Conservation (phyloP, 371 early-diverging fungal species). For the Syncephalis fuscata region DNA sequence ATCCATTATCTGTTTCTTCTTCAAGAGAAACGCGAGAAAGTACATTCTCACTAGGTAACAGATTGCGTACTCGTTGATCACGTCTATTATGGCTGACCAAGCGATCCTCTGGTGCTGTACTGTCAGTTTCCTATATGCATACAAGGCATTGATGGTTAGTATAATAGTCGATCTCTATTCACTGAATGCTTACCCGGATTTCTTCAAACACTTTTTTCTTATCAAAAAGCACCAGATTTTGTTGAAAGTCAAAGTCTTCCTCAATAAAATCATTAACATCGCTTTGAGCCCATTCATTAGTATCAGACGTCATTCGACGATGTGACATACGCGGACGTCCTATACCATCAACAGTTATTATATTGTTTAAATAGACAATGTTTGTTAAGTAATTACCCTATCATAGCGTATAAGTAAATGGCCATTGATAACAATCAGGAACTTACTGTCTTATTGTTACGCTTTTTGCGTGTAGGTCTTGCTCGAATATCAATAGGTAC, state of each 20-base stretch:
- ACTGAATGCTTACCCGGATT: constrained; percentile 36
- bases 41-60: constrained; percentile 36
- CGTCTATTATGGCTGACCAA: constrained; percentile 32
- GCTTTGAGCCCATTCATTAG: constrained; percentile 7
- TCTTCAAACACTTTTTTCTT: constrained; percentile 67
- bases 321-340: background rate
- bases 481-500: too few relatives aligned
- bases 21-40: constrained; percentile 15
- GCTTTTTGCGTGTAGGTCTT: too few relatives aligned
- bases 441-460: background rate
- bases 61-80: constrained; percentile 9
- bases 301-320: background rate
- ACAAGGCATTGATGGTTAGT: background rate
- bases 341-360: background rate
- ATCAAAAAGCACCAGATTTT: constrained; percentile 56
- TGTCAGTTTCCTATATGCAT: constrained; percentile 32
- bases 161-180: background rate
- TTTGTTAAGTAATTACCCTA: background rate
- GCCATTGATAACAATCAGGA: too few relatives aligned
- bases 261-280: constrained; percentile 9
- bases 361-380: background rate
- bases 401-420: background rate
- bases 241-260: constrained; percentile 62
- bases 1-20: constrained; percentile 1
- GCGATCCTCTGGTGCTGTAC: constrained; percentile 46